These are phyloP conservation scores for Maudiozyma turicensis DNA, from an alignment of 805 yeast species.

Conservation along the genomic window DNA sequence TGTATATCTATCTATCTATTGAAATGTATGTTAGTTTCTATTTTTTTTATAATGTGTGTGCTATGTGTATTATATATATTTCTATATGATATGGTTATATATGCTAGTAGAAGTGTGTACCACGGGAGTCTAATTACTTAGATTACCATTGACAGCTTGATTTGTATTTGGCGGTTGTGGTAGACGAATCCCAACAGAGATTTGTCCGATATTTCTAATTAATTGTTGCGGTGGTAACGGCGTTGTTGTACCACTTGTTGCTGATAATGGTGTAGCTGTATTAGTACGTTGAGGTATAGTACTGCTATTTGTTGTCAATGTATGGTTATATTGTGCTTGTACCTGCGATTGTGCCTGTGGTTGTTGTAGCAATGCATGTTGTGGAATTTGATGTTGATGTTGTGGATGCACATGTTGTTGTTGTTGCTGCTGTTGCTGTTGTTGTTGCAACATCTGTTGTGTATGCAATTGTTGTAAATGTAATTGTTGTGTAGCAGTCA, in stretches of 20 bases:
- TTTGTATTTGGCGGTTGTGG: background rate
- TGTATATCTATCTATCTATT: too few species aligned
- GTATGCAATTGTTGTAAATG: slow-evolving; percentile 3
- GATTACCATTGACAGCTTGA: background rate
- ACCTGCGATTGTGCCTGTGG: too few species aligned
- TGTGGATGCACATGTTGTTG: slow-evolving; percentile 2
- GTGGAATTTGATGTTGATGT: slow-evolving; percentile 5
- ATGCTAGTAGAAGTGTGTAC: too few species aligned
- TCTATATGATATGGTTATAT: too few species aligned
- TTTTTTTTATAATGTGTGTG: too few species aligned
- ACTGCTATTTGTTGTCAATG: too few species aligned
- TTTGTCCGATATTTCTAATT: background rate
- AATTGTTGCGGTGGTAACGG: background rate
- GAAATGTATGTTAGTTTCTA: too few species aligned
- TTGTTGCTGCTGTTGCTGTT: slow-evolving; percentile 4
- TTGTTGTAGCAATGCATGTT: background rate
- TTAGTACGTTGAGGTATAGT: too few species aligned
- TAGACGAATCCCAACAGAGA: background rate
- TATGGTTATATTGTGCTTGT: too few species aligned
- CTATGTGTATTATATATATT: background rate
- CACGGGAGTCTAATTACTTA: background rate
- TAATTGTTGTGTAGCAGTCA: background rate
- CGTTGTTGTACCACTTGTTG: slow-evolving; percentile 4
- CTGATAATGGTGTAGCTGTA: slow-evolving; percentile 1
- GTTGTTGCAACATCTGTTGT: slow-evolving; percentile 6